Percentiles rank a stretch among this genome's conserved stretches.
Evolutionary conservation across 1,284 basidiomycete species (phyloP).

Genomic region (Puccinia sorghi): DNA sequence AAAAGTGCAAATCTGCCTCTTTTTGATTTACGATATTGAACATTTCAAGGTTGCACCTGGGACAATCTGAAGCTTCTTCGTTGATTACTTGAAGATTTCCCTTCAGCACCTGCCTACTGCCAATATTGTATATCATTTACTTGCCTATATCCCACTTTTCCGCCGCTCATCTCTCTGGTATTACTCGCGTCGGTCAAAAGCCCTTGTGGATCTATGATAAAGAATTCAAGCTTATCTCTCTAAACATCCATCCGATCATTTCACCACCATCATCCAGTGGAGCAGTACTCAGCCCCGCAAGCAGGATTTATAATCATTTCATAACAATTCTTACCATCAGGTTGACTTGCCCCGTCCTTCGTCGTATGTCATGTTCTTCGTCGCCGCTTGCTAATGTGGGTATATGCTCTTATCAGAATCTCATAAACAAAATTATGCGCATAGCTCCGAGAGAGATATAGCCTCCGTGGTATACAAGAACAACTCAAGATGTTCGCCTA

Average conservation of each 20-base stretch:
- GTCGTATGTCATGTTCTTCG: no score
- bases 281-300: no score
- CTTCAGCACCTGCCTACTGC: neutral
- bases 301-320: no score
- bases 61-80: neutral
- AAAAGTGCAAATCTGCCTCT: neutral
- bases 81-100: slow-evolving; percentile 8
- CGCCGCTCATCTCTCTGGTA: no score
- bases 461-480: neutral
- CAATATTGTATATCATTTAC: no score
- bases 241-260: no score
- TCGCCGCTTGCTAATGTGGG: neutral
- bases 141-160: neutral
- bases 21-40: neutral
- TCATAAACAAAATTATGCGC: neutral
- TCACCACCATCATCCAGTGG: no score
- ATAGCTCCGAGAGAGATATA: neutral
- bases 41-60: neutral
- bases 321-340: neutral
- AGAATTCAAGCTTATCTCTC: no score
- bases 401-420: neutral
- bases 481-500: neutral
- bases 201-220: no score
- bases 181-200: no score
- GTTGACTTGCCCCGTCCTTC: no score